phyloP scores from a whole-genome alignment of 179 eudicot genomes.

The Beta lomatogona region DNA sequence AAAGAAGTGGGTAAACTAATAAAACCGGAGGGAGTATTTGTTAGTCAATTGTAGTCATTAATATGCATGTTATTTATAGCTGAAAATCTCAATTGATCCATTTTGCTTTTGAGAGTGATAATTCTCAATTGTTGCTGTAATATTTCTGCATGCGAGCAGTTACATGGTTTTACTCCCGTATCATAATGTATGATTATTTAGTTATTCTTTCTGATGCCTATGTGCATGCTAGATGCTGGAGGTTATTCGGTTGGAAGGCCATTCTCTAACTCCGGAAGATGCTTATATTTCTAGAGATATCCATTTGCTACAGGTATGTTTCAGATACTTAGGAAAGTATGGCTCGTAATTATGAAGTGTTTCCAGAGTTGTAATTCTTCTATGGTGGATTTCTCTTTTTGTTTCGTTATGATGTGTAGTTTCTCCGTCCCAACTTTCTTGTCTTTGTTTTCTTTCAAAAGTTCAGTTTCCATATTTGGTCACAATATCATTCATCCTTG shows the following conservation, averaged over 20 bases:
- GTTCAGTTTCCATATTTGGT: background rate
- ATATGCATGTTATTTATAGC: background rate
- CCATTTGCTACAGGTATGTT: constrained; percentile 79
- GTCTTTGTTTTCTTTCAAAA: background rate
- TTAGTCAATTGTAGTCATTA: background rate
- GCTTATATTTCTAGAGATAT: constrained; percentile 80
- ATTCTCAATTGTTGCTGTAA: background rate
- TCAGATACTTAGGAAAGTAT: background rate
- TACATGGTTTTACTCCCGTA: background rate
- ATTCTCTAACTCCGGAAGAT: constrained; percentile 79
- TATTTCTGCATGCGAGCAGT: background rate
- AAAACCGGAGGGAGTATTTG: too few relatives aligned
- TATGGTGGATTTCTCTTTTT: background rate
- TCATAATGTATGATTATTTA: background rate
- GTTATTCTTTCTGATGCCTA: background rate
- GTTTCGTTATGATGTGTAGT: background rate
- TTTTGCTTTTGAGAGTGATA: background rate
- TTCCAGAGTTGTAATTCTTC: background rate
- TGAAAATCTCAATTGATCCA: background rate
- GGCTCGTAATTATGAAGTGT: background rate
- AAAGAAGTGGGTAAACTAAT: too few relatives aligned
- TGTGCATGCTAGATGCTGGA: constrained; percentile 65
- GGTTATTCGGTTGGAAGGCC: constrained; percentile 89
- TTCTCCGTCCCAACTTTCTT: background rate
- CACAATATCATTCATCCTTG: background rate